A percentile compares a stretch with the other conserved stretches of the same genome.
Evolutionary conservation across 2,329 filamentous ascomycete genomes (phyloP).

Genomic region (Botrytis pseudocinerea): DNA sequence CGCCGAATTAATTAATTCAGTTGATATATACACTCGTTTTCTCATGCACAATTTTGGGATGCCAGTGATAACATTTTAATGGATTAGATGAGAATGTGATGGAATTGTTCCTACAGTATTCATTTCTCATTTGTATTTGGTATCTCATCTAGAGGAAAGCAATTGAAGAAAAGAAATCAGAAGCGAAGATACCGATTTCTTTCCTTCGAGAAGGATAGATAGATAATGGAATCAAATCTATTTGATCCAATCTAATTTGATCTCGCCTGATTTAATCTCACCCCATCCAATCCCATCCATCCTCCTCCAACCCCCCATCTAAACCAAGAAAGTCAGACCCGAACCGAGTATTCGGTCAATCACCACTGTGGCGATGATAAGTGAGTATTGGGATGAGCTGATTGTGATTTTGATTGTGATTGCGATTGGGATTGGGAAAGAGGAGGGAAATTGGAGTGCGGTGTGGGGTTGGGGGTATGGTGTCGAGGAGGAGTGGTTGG

Average conservation of each 20-base stretch:
- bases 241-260: background rate
- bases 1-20: background rate
- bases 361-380: background rate
- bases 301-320: no score
- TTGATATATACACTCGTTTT: background rate
- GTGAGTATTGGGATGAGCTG: background rate
- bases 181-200: background rate
- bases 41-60: background rate
- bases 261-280: background rate
- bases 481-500: background rate
- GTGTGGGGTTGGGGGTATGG: background rate
- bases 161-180: background rate
- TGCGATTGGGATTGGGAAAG: no score
- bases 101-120: background rate
- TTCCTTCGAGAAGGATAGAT: background rate
- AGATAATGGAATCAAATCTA: background rate
- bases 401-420: background rate
- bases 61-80: background rate
- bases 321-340: background rate
- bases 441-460: background rate
- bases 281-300: background rate
- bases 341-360: background rate
- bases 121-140: background rate
- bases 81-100: background rate
- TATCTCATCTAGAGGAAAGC: accelerated